These are phyloP conservation scores for Trichoderma sp. DNA, from an alignment of 2,329 filamentous ascomycete species.

Conservation along the genomic window DNA sequence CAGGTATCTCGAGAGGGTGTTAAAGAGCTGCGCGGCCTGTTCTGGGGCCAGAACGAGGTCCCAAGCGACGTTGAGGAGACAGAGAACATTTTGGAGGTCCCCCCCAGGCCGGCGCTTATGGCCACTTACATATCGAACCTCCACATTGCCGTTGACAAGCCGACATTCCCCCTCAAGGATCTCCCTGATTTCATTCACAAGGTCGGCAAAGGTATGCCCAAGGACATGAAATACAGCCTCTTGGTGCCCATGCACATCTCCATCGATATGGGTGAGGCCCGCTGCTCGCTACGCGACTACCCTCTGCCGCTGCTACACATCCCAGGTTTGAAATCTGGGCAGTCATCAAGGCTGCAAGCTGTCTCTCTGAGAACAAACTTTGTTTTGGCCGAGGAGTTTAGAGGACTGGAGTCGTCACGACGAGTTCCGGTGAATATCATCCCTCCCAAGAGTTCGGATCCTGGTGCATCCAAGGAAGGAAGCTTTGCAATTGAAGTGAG, in stretches of 20 bases:
- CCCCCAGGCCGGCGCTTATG: constrained; percentile 80
- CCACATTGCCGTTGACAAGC: constrained; percentile 83
- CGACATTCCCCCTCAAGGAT: constrained; percentile 79
- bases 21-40: constrained; percentile 71
- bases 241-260: constrained; percentile 87
- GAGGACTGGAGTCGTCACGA: constrained; percentile 74
- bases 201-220: constrained; percentile 95
- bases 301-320: constrained; percentile 89
- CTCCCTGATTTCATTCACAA: constrained; percentile 80
- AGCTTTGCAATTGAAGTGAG: constrained; percentile 82
- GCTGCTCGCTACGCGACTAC: constrained; percentile 86
- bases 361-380: constrained; percentile 86
- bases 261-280: constrained; percentile 85
- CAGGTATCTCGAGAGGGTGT: constrained; percentile 68
- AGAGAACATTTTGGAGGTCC: constrained; percentile 82
- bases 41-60: constrained; percentile 78
- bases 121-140: constrained; percentile 78
- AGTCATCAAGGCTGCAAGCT: constrained; percentile 75
- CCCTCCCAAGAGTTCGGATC: constrained; percentile 60
- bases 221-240: constrained; percentile 84
- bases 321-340: constrained; percentile 73
- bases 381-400: constrained; percentile 90
- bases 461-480: constrained; percentile 52
- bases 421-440: constrained; percentile 81
- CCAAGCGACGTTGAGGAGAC: constrained; percentile 78